phyloP scores from a whole-genome alignment of 202 grass and related monocot genomes.

The Cymbopogon flexuosus region DNA sequence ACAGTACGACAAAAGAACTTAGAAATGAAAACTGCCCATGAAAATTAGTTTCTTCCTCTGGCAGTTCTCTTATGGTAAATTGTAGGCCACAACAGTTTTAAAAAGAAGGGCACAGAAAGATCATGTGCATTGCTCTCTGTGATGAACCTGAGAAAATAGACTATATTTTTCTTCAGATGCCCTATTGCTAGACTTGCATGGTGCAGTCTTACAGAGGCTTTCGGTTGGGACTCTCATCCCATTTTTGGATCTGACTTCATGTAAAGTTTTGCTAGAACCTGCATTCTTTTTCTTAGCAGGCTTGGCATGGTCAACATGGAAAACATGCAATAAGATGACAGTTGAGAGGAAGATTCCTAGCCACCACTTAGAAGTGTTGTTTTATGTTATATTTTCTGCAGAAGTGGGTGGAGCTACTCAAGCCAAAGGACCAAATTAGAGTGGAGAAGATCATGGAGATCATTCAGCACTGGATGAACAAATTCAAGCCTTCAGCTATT shows the following conservation, averaged over 20 bases:
- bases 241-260: neutral
- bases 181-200: neutral
- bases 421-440: no score
- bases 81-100: neutral
- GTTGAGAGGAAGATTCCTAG: no score
- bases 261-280: no score
- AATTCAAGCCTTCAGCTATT: no score
- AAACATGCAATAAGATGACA: no score
- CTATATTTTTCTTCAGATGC: neutral
- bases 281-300: no score
- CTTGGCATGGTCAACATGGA: no score
- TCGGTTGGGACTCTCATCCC: neutral
- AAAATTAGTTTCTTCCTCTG: neutral
- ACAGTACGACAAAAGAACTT: neutral
- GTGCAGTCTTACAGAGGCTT: neutral
- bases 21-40: neutral
- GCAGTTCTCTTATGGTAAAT: neutral
- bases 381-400: no score
- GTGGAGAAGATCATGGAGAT: no score
- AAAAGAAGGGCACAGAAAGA: neutral
- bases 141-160: neutral
- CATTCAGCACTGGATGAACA: no score
- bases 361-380: no score
- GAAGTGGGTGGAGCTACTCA: no score
- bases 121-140: neutral